These are phyloP conservation scores for Yamadazyma oceani DNA, from an alignment of 1,139 yeast genomes.

Conservation along the genomic window DNA sequence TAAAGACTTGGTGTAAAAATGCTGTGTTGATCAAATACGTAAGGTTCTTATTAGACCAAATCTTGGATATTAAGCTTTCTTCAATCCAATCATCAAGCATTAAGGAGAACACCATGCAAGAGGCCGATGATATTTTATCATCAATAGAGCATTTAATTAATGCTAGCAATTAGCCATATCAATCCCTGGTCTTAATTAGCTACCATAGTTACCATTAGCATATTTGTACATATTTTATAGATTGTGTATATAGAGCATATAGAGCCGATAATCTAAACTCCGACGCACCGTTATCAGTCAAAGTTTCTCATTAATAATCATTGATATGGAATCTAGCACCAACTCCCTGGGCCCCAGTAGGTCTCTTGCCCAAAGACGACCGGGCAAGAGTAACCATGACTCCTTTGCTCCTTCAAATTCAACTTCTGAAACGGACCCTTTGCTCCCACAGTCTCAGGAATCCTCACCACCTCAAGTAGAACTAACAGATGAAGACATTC, in stretches of 20 bases:
- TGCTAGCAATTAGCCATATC: background rate
- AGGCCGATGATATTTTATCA: slow-evolving; percentile 16
- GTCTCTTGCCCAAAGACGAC: no score
- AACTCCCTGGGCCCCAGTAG: no score
- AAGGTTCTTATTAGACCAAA: slow-evolving; percentile 62
- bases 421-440: background rate
- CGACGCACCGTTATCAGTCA: no score
- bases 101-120: slow-evolving; percentile 18
- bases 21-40: slow-evolving; percentile 80
- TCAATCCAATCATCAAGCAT: background rate
- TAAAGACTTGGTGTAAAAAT: slow-evolving; percentile 90
- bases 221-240: no score
- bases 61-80: slow-evolving; percentile 57
- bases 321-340: no score
- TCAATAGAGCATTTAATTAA: slow-evolving; percentile 17
- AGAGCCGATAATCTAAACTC: no score
- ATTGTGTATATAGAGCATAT: no score
- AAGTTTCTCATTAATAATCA: no score
- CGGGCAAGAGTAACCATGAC: no score
- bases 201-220: no score
- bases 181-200: no score
- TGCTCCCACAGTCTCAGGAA: background rate
- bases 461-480: background rate
- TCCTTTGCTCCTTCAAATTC: no score
- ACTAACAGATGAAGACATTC: slow-evolving; percentile 14